These are phyloP conservation scores for Spathaspora arborariae DNA, from an alignment of 805 yeast genomes.

Conservation along the genomic window DNA sequence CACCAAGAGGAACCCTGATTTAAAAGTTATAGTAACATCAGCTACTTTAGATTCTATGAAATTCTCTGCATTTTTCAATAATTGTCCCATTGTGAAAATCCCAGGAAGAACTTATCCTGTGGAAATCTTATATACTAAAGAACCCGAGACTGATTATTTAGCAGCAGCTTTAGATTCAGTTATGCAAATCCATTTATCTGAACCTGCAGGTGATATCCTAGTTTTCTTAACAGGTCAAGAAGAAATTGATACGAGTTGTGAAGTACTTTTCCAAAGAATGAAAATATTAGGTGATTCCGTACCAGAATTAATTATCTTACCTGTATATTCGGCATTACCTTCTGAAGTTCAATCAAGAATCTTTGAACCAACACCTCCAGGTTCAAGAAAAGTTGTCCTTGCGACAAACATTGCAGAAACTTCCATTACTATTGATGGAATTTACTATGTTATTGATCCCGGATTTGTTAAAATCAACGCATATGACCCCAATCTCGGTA, in stretches of 20 bases:
- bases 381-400: constrained; percentile 81
- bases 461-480: constrained; percentile 91
- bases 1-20: constrained; percentile 60
- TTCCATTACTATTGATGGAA: constrained; percentile 92
- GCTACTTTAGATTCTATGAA: constrained; percentile 91
- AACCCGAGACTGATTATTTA: constrained; percentile 84
- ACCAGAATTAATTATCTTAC: constrained; percentile 68
- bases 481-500: constrained; percentile 82
- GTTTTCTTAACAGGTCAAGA: constrained; percentile 91
- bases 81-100: constrained; percentile 77
- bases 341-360: constrained; percentile 85
- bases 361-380: constrained; percentile 83
- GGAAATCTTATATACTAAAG: constrained; percentile 70
- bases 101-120: constrained; percentile 94
- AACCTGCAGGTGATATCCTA: constrained; percentile 72
- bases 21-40: constrained; percentile 81
- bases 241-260: constrained; percentile 89
- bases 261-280: constrained; percentile 61
- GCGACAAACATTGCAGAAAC: constrained; percentile 98
- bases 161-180: constrained; percentile 82
- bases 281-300: constrained; percentile 58
- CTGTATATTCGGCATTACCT: constrained; percentile 89
- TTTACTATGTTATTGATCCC: constrained; percentile 87
- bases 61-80: constrained; percentile 71
- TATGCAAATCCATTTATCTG: constrained; percentile 79